Percentiles rank a stretch among this genome's conserved stretches.
phyloP scores from a whole-genome alignment of 768 basidiomycete genomes.

The Strobilomyces dryophilus region DNA sequence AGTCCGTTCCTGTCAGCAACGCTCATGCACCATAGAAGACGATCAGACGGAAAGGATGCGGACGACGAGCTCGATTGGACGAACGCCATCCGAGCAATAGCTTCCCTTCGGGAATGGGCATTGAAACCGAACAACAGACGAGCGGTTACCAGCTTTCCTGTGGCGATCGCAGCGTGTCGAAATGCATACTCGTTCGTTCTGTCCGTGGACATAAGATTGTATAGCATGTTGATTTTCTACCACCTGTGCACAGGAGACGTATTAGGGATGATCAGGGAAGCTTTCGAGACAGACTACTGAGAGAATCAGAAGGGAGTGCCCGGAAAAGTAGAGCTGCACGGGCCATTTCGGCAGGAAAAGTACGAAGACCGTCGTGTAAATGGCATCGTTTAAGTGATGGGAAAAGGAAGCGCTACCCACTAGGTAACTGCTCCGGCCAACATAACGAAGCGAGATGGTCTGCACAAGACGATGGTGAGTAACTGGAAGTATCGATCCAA shows the following conservation, averaged over 20 bases:
- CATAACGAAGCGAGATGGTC: not conserved
- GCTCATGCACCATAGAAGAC: too few species aligned
- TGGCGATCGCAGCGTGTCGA: too few species aligned
- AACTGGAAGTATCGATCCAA: not conserved
- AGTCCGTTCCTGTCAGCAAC: too few species aligned
- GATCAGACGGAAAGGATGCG: too few species aligned
- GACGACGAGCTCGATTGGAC: too few species aligned
- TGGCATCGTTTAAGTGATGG: not conserved
- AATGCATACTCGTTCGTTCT: too few species aligned
- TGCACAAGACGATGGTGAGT: slow-evolving; percentile 1
- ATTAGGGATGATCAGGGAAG: not conserved
- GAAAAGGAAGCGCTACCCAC: not conserved
- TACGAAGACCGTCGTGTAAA: slow-evolving; percentile 66
- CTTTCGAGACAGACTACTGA: not conserved
- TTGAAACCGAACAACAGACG: too few species aligned
- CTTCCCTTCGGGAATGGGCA: too few species aligned
- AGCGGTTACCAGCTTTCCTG: too few species aligned
- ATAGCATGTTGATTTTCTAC: too few species aligned
- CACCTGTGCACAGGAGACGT: not conserved
- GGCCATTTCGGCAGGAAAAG: slow-evolving; percentile 73
- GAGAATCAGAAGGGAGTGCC: slow-evolving; percentile 68
- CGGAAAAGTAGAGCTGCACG: slow-evolving; percentile 72
- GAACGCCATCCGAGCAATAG: too few species aligned
- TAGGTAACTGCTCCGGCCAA: not conserved
- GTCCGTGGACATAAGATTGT: too few species aligned